A percentile compares a stretch with the other conserved stretches of the same genome.
phyloP scores from a whole-genome alignment of 345 rosid genomes.

The Dovyalis caffra region DNA sequence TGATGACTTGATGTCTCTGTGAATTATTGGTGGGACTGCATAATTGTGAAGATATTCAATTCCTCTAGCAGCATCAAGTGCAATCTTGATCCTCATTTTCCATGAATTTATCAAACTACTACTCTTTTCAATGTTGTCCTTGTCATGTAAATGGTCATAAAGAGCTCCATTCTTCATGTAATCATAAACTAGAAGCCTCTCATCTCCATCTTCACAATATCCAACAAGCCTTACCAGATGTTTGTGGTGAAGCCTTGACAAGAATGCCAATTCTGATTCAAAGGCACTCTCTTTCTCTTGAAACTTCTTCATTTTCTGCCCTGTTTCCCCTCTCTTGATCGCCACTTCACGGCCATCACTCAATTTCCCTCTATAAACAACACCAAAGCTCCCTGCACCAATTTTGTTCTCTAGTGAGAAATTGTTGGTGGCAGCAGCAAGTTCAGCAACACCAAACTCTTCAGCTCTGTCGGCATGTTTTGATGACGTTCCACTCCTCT shows the following conservation, averaged over 20 bases:
- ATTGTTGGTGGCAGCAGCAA: conserved; percentile 67
- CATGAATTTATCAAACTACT: conserved; percentile 75
- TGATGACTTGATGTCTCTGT: conserved; percentile 84
- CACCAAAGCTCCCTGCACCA: conserved; percentile 87
- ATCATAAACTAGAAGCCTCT: conserved; percentile 81
- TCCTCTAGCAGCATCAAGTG: conserved; percentile 82
- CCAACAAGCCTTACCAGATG: conserved; percentile 89
- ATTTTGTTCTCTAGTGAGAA: conserved; percentile 79
- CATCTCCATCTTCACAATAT: conserved; percentile 78
- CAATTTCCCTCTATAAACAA: conserved; percentile 76
- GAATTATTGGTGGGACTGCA: conserved; percentile 82
- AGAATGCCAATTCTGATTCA: conserved; percentile 76
- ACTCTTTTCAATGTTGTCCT: conserved; percentile 51
- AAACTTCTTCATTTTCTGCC: conserved; percentile 55
- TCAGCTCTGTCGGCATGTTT: conserved; percentile 79
- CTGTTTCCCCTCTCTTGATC: conserved; percentile 80
- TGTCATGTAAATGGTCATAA: conserved; percentile 70
- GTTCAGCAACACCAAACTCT: conserved; percentile 65
- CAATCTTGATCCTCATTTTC: conserved; percentile 81
- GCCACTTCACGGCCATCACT: conserved; percentile 81
- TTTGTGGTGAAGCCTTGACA: conserved; percentile 87
- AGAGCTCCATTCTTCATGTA: conserved; percentile 90
- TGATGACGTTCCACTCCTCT: conserved; percentile 91
- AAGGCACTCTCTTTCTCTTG: conserved; percentile 94
- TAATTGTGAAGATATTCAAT: conserved; percentile 83